Base-by-base conservation (phyloP, 1,284 basidiomycete genomes). In the Apiotrichum brassicae region DNA sequence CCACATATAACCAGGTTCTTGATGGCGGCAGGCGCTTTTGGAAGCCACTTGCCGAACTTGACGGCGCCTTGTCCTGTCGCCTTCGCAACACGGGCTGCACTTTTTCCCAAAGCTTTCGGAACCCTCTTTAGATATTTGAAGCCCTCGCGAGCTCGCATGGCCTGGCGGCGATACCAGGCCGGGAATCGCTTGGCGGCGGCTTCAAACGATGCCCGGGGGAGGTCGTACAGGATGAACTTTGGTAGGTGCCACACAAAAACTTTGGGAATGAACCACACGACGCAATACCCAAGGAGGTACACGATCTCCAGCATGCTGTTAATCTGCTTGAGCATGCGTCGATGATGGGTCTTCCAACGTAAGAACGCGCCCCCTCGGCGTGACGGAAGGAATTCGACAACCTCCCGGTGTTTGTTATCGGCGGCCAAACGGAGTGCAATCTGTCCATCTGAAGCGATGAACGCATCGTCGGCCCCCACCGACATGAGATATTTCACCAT, bases 401-500 rank as follows among this genome's bases (percentile, higher is more conserved):
- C 14, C 1, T 52, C 47, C 11, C 33, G 24, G 23, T 56, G 47
- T 4, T 35, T 26, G 23, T 12, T 28, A 13, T 30, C 28, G 1
- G 36, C 36, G 3, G 54, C 54, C 6, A 56, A 48, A 3, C 54
- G 47, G 6, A 56, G 54, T 13, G 54, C 54, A 3, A 49, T 39
- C 41, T 56, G 54, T 4, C 54, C 54, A 34, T 56, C 54, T 0
- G 49, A 41, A 2, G 50, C 50, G 16, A 52, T 18, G 14, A 47
- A 13, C 0, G 13, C 23, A 25, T 56, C 54, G 61, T 89, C 80
- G 6, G 84, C 88, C 1, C 86, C 87, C 39, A 76, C 75, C 16
- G 71, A 61, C 18, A 92, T 64, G 22, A 93, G 71, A 2, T 82
- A 49, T 56, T 78, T 71, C 4, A 85, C 84, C 0, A 81, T 72